Base-by-base conservation (phyloP, 2,329 filamentous ascomycete species). In the Cladosporium sp. region DNA sequence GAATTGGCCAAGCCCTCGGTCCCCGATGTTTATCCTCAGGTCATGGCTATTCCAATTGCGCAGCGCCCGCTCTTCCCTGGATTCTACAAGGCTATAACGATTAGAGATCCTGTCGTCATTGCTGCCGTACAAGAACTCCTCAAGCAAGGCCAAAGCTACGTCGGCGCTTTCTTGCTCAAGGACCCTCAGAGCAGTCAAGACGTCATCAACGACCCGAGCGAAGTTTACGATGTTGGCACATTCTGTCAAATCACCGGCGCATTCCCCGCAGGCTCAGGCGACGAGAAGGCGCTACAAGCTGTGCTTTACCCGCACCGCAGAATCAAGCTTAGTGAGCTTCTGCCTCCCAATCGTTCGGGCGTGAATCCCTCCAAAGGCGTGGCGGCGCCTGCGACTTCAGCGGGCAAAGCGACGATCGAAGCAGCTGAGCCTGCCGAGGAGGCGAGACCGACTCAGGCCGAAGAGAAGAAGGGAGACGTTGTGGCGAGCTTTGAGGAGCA, bases 81-180 rank as follows among this genome's bases (percentile, higher is more conserved):
- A 1, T 99, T 98, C 80, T 99, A 99, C 83, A 99, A 99, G 80
- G 94, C 95, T 11, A 95, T 99, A 71, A 99, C 94, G 3, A 96
- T 99, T 71, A 90, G 92, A 76, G 93, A 99, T 74, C 91, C 91
- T 21, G 91, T 95, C 72, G 95, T 99, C 40, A 91, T 93, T 16
- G 88, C 89, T 46, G 95, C 95, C 26, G 96, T 99, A 70, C 91
- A 93, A 66, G 96, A 99, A 76, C 95, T 97, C 85, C 92, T 98
- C 77, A 97, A 96, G 84, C 86, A 94, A 62, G 95, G 95, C 0
- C 96, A 99, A 78, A 96, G 94, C 28, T 99, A 99, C 74, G 92
- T 99, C 49, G 95, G 95, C 68, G 94, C 93, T 3, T 99, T 99
- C 80, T 79, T 99, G 74, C 93, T 98, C 82, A 98, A 98, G 79